phyloP scores from a whole-genome alignment of 352 stramenopile genomes.

The Phytophthora citrophthora region DNA sequence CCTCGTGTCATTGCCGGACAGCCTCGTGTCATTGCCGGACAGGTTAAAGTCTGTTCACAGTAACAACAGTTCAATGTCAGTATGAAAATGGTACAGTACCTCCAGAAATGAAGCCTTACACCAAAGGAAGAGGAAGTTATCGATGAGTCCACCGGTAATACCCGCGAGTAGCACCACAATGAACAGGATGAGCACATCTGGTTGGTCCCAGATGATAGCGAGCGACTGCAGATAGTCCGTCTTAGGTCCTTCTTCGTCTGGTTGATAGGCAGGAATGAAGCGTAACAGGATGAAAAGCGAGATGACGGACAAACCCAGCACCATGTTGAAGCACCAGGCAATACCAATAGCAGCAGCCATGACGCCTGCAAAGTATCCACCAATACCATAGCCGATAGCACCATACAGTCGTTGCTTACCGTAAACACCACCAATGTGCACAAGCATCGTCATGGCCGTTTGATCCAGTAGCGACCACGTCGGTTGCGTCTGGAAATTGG shows the following conservation, averaged over 20 bases:
- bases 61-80: conserved; percentile 1
- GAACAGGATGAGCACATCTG: conserved; percentile 70
- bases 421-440: conserved; percentile 69
- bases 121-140: conserved; percentile 77
- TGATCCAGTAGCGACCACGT: conserved; percentile 75
- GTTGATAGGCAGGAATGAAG: conserved; percentile 57
- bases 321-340: conserved; percentile 84
- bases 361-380: conserved; percentile 69
- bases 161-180: conserved; percentile 71
- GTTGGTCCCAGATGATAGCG: conserved; percentile 50
- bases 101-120: background rate
- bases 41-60: conserved; percentile 60
- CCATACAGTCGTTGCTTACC: conserved; percentile 81
- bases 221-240: conserved; percentile 51
- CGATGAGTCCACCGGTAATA: conserved; percentile 63
- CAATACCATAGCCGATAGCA: conserved; percentile 69
- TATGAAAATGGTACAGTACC: background rate
- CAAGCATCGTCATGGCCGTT: conserved; percentile 66
- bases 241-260: conserved; percentile 29
- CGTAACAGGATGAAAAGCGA: conserved; percentile 62
- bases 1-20: conserved; percentile 66
- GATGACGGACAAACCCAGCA: conserved; percentile 58
- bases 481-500: conserved; percentile 77
- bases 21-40: conserved; percentile 58
- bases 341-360: conserved; percentile 68